Base-by-base conservation (phyloP, 352 stramenopile genomes). In the Globisporangium sylvaticum region DNA sequence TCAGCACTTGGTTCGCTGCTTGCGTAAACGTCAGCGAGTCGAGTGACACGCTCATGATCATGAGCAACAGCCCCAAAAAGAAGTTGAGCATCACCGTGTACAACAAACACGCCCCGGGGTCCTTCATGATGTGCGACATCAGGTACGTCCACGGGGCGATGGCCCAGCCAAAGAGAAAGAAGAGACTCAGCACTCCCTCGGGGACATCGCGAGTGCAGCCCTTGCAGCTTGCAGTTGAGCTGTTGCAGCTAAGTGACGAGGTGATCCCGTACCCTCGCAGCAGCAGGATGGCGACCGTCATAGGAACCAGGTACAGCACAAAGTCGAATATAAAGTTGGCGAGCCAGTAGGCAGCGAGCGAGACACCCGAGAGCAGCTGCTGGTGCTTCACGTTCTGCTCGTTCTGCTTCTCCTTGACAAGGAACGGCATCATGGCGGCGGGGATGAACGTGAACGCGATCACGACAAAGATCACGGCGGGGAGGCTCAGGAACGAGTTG, bases 371-470 rank as follows among this genome's bases (percentile, higher is more conserved):
- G 39, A 99, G 94, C 71, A 88, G 87, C 75, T 98, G 95, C 75
- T 98, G 90, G 83, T 99, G 97, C 68, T 98, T 98, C 8, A 96
- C 89, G 67, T 98, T 99, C 57, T 83, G 73, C 22, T 83, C 81
- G 18, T 83, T 84, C 58, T 98, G 89, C 67, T 92, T 92, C 67
- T 99, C 97, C 53, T 97, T 94, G 44, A 99, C 96, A 24, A 99
- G 78, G 77, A 98, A 99, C 20, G 94, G 92, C 68, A 96, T 97
- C 62, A 97, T 96, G 2, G 89, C 87, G 3, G 91, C 94, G 0
- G 94, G 92, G 39, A 98, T 87, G 68, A 98, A 98, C 31, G 93
- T 93, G 66, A 98, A 96, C 3, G 91, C 92, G 20, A 98, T 87
- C 22, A 98, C 75, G 58, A 98, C 82, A 52, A 98, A 89, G 27